These are phyloP conservation scores for Speleostelium caveatum DNA, from an alignment of 78 protist species.

Conservation along the genomic window DNA sequence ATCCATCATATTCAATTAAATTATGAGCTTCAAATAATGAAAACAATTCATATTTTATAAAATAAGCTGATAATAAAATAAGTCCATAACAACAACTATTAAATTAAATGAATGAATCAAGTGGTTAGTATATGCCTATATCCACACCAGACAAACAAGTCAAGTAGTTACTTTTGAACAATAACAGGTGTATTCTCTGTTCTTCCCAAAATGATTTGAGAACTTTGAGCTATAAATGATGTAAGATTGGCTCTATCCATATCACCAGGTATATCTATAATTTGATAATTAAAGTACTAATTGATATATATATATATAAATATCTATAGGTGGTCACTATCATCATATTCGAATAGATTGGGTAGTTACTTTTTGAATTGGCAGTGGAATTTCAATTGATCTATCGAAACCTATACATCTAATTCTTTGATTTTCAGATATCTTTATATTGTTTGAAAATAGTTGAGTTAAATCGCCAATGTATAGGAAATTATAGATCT, in stretches of 20 bases:
- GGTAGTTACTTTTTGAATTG: conserved; percentile 39
- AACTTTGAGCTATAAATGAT: conserved; percentile 45
- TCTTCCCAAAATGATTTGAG: conserved; percentile 68
- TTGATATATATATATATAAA: neutral
- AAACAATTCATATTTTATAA: conserved; percentile 67
- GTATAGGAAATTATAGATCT: conserved; percentile 39
- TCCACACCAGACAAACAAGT: neutral
- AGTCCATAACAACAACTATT: conserved; percentile 69
- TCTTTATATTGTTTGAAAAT: conserved; percentile 8
- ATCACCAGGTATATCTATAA: conserved; percentile 47
- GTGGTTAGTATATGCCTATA: neutral
- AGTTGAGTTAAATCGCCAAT: conserved; percentile 37
- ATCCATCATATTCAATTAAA: conserved; percentile 64
- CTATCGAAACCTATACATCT: conserved; percentile 62
- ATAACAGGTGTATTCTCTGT: conserved; percentile 23
- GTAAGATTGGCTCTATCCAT: conserved; percentile 51
- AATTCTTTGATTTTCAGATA: conserved; percentile 41
- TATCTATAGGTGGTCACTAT: neutral
- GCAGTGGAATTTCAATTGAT: conserved; percentile 14
- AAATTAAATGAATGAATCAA: neutral
- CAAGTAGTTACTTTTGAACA: conserved; percentile 31
- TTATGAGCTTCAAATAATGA: conserved; percentile 75
- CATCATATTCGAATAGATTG: too few species aligned
- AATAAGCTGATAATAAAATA: conserved; percentile 46
- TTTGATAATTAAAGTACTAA: conserved; percentile 66